A percentile compares a stretch with the other conserved stretches of the same genome.
Evolutionary conservation across 495 filamentous ascomycete species (phyloP).

Genomic region (Thermothielavioides terrestris): DNA sequence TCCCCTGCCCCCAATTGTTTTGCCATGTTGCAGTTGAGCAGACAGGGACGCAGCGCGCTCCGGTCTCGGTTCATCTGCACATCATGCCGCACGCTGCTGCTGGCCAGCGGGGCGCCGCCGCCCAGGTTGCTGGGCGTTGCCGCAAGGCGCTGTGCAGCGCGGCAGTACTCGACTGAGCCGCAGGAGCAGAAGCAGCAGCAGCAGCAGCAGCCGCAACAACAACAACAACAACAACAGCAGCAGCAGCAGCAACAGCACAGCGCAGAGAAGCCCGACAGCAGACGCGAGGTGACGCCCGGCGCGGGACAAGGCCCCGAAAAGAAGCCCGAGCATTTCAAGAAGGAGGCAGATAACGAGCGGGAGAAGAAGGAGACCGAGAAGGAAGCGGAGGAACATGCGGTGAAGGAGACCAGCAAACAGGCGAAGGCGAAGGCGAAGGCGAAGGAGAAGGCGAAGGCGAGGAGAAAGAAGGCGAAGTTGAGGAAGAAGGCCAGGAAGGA

Average conservation of each 20-base stretch:
- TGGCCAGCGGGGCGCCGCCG: slow-evolving; percentile 1
- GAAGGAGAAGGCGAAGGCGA: slow-evolving; percentile 10
- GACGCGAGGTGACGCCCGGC: not conserved
- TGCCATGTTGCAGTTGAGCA: slow-evolving; percentile 16
- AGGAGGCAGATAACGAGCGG: not conserved
- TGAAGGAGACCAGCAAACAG: no score
- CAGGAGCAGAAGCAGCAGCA: not conserved
- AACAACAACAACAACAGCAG: not conserved
- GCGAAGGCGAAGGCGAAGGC: no score
- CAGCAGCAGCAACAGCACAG: not conserved
- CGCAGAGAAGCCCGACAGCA: not conserved
- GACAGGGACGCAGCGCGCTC: slow-evolving; percentile 4
- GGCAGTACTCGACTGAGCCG: slow-evolving; percentile 3
- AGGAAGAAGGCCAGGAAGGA: not conserved
- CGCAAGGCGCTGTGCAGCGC: slow-evolving; percentile 1
- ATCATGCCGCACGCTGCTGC: slow-evolving; percentile 15
- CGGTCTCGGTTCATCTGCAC: slow-evolving; percentile 15
- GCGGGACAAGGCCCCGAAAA: slow-evolving; percentile 7
- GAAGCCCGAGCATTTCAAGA: not conserved
- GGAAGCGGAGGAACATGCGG: not conserved
- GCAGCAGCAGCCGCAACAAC: not conserved
- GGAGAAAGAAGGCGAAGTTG: not conserved
- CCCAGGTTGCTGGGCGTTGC: not conserved
- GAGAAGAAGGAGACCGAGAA: not conserved
- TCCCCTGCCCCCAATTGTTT: not conserved